A percentile compares a stretch with the other conserved stretches of the same genome.
Evolutionary conservation across 805 yeast genomes (phyloP).

Genomic region (Nakazawaea pomicola): DNA sequence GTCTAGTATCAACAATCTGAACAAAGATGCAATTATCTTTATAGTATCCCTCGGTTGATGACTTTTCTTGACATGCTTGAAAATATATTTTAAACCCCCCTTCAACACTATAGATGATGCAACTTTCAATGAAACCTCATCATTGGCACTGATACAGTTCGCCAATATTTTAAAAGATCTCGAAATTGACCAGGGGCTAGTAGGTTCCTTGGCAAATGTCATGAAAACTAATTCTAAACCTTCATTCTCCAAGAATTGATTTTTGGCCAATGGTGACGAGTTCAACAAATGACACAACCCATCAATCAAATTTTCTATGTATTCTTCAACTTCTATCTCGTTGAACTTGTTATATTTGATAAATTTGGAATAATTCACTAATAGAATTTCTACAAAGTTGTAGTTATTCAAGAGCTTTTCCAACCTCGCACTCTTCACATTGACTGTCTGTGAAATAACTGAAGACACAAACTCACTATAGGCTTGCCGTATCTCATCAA

Average conservation of each 20-base stretch:
- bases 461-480: slow-evolving; percentile 5
- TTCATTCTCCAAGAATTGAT: slow-evolving; percentile 13
- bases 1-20: slow-evolving; percentile 10
- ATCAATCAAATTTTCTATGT: slow-evolving; percentile 13
- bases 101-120: slow-evolving; percentile 2
- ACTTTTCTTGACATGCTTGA: slow-evolving; percentile 5
- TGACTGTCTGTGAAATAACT: neutral
- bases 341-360: neutral
- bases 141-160: neutral
- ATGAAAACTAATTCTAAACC: slow-evolving; percentile 12
- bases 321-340: slow-evolving; percentile 6
- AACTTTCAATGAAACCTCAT: slow-evolving; percentile 1
- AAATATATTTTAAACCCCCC: slow-evolving; percentile 12
- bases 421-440: slow-evolving; percentile 2
- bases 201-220: neutral
- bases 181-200: slow-evolving; percentile 2
- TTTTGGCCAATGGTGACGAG: slow-evolving; percentile 8
- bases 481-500: slow-evolving; percentile 1
- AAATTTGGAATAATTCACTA: slow-evolving; percentile 9
- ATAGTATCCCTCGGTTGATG: neutral
- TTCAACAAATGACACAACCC: slow-evolving; percentile 17
- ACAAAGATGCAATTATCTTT: slow-evolving; percentile 3
- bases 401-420: neutral
- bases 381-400: slow-evolving; percentile 4
- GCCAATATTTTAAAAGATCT: slow-evolving; percentile 3